Percentiles rank a stretch among this genome's conserved stretches.
These are phyloP conservation scores for Laguncularia racemosa DNA, from an alignment of 345 rosid species.

Conservation along the genomic window DNA sequence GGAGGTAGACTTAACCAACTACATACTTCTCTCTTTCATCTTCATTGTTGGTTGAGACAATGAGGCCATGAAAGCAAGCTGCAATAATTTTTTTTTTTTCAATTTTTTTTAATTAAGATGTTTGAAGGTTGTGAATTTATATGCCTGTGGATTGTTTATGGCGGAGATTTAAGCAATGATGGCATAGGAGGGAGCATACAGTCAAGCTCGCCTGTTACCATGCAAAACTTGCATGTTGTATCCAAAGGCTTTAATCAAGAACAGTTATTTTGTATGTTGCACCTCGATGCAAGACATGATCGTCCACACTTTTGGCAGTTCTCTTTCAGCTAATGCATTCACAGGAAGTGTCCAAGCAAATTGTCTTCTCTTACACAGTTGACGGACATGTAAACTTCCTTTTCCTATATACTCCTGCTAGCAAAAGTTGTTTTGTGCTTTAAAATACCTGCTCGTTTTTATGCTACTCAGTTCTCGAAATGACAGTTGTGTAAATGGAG, in stretches of 20 bases:
- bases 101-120: too few relatives aligned
- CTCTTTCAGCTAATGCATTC: constrained; percentile 84
- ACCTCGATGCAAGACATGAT: constrained; percentile 18
- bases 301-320: constrained; percentile 56
- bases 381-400: constrained; percentile 55
- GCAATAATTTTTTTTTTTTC: too few relatives aligned
- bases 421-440: constrained; percentile 2
- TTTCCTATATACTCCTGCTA: constrained; percentile 2
- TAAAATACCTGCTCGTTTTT: constrained; percentile 3
- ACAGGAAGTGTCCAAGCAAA: constrained; percentile 81
- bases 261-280: neutral
- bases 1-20: too few relatives aligned
- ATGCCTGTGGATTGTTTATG: constrained; percentile 10
- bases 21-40: neutral
- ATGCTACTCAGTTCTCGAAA: constrained; percentile 67
- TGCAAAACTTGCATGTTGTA: constrained; percentile 51
- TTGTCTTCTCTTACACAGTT: constrained; percentile 52
- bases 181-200: constrained; percentile 90
- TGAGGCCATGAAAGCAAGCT: too few relatives aligned
- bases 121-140: constrained; percentile 3
- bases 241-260: neutral
- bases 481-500: constrained; percentile 71
- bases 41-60: neutral
- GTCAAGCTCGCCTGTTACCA: constrained; percentile 59
- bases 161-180: constrained; percentile 91